phyloP scores from a whole-genome alignment of 148 eudicot genomes.

The Pharnaceum exiguum region DNA sequence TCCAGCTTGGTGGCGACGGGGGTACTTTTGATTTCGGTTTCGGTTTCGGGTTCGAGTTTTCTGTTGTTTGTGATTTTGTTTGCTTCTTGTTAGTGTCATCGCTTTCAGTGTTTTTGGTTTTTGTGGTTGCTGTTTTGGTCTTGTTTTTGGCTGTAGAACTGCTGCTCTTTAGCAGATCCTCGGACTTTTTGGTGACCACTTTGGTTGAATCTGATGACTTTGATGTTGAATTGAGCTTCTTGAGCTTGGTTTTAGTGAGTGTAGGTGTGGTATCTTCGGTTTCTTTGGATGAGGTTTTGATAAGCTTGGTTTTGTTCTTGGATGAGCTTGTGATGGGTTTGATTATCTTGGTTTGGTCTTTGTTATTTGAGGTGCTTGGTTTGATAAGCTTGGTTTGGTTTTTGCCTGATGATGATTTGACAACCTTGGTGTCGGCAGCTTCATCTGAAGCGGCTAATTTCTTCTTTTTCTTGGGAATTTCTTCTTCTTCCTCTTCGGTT shows the following conservation, averaged over 20 bases:
- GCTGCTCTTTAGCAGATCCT: too few species aligned
- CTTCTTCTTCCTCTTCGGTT: conserved; percentile 15
- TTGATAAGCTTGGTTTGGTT: conserved; percentile 40
- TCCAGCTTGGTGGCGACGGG: conserved; percentile 24
- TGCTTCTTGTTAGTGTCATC: background rate
- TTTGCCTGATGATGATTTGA: conserved; percentile 24
- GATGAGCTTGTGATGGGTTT: conserved; percentile 21
- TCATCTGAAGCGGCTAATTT: background rate
- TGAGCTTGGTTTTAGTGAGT: conserved; percentile 40
- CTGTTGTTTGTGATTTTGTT: conserved; percentile 6
- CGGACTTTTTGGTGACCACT: conserved; percentile 12
- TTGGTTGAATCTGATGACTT: conserved; percentile 34
- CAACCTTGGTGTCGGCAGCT: conserved; percentile 42
- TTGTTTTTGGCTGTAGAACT: conserved; percentile 28
- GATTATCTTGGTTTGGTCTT: conserved; percentile 37
- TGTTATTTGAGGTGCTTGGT: conserved; percentile 14
- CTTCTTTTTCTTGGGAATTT: conserved; percentile 30
- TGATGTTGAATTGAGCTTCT: conserved; percentile 57
- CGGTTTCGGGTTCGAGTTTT: background rate
- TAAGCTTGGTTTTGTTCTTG: conserved; percentile 33
- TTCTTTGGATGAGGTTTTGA: conserved; percentile 16
- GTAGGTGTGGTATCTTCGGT: background rate
- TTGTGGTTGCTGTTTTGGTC: background rate
- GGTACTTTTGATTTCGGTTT: conserved; percentile 15
- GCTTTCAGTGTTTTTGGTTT: conserved; percentile 10